Conservation (phyloP, 176 grass and related monocot species). For the Metroxylon sagu region DNA sequence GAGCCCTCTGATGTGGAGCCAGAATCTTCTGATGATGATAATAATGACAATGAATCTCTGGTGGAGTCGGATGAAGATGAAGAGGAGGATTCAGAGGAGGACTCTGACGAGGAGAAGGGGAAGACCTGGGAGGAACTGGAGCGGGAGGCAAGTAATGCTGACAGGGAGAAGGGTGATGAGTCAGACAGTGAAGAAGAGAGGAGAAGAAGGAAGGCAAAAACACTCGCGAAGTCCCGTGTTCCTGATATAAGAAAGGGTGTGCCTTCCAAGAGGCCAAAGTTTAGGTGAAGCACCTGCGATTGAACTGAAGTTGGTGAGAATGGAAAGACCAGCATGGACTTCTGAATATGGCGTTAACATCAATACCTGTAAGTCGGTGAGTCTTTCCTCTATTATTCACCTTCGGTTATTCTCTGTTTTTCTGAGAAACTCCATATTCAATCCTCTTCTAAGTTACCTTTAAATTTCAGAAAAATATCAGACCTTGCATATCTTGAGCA, state of each 20-base stretch:
- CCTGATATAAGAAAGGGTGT: conserved; percentile 39
- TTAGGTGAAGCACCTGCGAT: conserved; percentile 15
- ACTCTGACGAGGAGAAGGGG: conserved; percentile 89
- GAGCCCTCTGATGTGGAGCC: conserved; percentile 69
- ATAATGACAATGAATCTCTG: conserved; percentile 41
- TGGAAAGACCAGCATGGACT: too few relatives aligned
- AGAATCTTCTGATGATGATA: conserved; percentile 60
- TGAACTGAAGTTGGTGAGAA: too few relatives aligned
- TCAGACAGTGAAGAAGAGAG: conserved; percentile 82
- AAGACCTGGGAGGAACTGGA: conserved; percentile 93
- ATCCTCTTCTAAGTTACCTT: too few relatives aligned
- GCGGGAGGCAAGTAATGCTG: conserved; percentile 69
- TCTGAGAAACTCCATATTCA: too few relatives aligned
- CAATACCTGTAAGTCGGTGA: too few relatives aligned
- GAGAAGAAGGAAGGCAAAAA: conserved; percentile 50
- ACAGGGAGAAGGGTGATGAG: conserved; percentile 59
- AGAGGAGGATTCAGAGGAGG: conserved; percentile 57
- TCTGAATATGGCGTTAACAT: too few relatives aligned
- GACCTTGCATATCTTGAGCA: too few relatives aligned
- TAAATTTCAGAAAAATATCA: too few relatives aligned
- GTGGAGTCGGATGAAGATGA: conserved; percentile 52
- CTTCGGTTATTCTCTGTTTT: too few relatives aligned
- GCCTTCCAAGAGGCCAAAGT: conserved; percentile 39
- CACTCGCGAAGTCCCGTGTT: conserved; percentile 26
- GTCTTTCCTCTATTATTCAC: too few relatives aligned